Conservation (phyloP, 2,329 filamentous ascomycete genomes). For the Fusarium pilosicola region DNA sequence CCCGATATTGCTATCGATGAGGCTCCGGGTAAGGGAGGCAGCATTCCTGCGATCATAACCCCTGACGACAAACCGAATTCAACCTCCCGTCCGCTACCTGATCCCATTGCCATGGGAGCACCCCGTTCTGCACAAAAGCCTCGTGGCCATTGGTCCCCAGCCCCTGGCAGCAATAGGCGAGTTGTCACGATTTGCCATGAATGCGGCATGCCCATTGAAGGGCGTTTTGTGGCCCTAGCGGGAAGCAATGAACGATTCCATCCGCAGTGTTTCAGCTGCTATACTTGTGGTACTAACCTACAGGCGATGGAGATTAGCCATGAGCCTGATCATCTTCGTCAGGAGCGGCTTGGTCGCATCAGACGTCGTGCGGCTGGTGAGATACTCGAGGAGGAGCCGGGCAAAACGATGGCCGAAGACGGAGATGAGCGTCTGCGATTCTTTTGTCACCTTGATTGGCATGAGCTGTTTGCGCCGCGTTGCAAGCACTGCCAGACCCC, state of each 20-base stretch:
- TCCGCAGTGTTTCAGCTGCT: conserved; percentile 91
- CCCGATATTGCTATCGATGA: conserved; percentile 62
- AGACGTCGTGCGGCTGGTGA: conserved; percentile 67
- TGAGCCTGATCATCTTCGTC: conserved; percentile 79
- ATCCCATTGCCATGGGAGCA: conserved; percentile 51
- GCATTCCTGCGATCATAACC: conserved; percentile 58
- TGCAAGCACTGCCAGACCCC: conserved; percentile 98
- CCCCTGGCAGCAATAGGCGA: conserved; percentile 57
- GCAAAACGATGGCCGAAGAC: conserved; percentile 74
- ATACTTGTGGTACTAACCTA: conserved; percentile 84
- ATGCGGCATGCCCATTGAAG: conserved; percentile 85
- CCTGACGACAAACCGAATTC: conserved; percentile 52
- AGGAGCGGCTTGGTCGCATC: conserved; percentile 79
- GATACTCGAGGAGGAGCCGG: conserved; percentile 69
- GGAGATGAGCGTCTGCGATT: conserved; percentile 81
- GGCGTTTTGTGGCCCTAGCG: conserved; percentile 86
- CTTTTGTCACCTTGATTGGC: conserved; percentile 99
- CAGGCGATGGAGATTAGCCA: conserved; percentile 97
- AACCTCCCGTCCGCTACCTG: conserved; percentile 54
- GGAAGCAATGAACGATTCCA: conserved; percentile 83
- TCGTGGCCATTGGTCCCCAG: conserved; percentile 69
- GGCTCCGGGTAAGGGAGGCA: conserved; percentile 40
- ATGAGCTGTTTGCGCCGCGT: conserved; percentile 89
- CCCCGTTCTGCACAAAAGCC: conserved; percentile 53
- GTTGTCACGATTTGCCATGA: conserved; percentile 82